A percentile compares a stretch with the other conserved stretches of the same genome.
Evolutionary conservation across 2,329 filamentous ascomycete genomes (phyloP).

Genomic region (Trichophyton rubrum): DNA sequence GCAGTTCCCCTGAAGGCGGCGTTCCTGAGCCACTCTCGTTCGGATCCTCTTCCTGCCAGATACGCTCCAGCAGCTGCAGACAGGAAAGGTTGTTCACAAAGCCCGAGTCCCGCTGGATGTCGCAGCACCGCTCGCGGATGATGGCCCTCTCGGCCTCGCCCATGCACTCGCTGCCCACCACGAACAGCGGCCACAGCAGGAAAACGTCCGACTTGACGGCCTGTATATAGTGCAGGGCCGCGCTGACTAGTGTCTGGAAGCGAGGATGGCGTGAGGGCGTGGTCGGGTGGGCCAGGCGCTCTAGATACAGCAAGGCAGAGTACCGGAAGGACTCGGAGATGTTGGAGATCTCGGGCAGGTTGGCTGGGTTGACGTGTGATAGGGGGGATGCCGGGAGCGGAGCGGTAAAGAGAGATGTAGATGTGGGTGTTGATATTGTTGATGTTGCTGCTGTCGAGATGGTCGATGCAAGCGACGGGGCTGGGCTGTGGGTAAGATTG

Average conservation of each 20-base stretch:
- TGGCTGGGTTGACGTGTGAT: conserved; percentile 39
- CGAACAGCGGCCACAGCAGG: conserved; percentile 83
- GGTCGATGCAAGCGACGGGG: conserved; percentile 1
- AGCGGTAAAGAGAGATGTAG: conserved; percentile 18
- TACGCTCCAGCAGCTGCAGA: conserved; percentile 69
- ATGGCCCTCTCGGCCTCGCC: conserved; percentile 66
- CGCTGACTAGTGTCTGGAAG: conserved; percentile 71
- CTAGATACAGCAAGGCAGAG: conserved; percentile 76
- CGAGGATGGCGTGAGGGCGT: conserved; percentile 60
- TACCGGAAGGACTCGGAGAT: conserved; percentile 87
- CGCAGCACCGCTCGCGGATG: conserved; percentile 66
- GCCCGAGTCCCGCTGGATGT: conserved; percentile 77
- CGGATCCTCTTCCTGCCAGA: conserved; percentile 49
- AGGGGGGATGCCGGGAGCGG: conserved; percentile 15
- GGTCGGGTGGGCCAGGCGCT: conserved; percentile 68
- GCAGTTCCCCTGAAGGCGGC: neutral
- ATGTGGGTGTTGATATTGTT: neutral
- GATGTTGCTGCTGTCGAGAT: conserved; percentile 7
- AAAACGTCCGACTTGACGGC: conserved; percentile 77
- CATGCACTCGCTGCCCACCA: conserved; percentile 79
- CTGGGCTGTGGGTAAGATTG: neutral
- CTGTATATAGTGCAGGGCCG: conserved; percentile 71
- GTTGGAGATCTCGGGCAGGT: conserved; percentile 62
- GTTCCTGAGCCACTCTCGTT: neutral
- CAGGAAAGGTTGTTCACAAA: conserved; percentile 89